phyloP scores from a whole-genome alignment of 331 rosid species.

The Quercus phellos region DNA sequence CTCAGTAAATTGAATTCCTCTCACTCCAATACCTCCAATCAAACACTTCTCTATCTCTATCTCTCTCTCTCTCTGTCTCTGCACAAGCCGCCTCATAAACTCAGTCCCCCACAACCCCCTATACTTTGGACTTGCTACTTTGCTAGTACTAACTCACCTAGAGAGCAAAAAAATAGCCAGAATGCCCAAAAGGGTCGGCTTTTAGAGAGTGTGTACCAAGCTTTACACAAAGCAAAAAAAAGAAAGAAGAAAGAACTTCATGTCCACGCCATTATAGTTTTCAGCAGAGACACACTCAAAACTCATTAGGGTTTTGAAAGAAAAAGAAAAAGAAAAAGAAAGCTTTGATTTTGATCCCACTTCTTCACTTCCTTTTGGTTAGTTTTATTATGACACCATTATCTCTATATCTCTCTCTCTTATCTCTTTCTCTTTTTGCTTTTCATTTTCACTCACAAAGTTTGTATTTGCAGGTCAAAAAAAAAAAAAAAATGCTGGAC shows the following conservation, averaged over 20 bases:
- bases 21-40: conserved; percentile 34
- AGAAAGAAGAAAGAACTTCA: conserved; percentile 15
- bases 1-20: conserved; percentile 11
- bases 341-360: too few relatives aligned
- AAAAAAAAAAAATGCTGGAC: conserved; percentile 51
- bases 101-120: conserved; percentile 28
- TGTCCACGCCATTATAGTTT: conserved; percentile 39
- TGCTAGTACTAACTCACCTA: background rate
- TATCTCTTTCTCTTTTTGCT: background rate
- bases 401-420: background rate
- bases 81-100: conserved; percentile 76
- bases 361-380: background rate
- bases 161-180: conserved; percentile 23
- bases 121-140: background rate
- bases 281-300: too few relatives aligned
- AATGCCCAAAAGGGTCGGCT: conserved; percentile 47
- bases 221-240: background rate
- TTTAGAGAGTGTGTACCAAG: conserved; percentile 24
- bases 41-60: conserved; percentile 5
- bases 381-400: background rate
- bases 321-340: too few relatives aligned
- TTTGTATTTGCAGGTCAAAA: too few relatives aligned
- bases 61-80: background rate
- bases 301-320: too few relatives aligned
- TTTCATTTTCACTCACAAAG: background rate